phyloP scores from a whole-genome alignment of 1,139 yeast genomes.

The Suhomyces terraborum region DNA sequence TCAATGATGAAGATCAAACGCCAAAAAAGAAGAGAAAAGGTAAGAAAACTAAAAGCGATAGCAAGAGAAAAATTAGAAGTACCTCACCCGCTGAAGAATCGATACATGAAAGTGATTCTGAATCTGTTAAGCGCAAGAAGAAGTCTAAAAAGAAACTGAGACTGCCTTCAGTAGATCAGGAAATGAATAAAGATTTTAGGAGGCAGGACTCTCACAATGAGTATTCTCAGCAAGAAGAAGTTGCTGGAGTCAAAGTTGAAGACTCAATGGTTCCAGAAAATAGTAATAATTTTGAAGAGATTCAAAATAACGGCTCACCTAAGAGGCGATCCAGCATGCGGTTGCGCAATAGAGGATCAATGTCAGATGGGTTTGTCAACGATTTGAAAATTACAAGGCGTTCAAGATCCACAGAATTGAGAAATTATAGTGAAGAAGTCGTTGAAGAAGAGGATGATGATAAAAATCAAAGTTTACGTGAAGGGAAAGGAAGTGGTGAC shows the following conservation, averaged over 20 bases:
- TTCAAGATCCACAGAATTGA: no score
- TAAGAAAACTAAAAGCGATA: slow-evolving; percentile 1
- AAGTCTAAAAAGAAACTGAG: slow-evolving; percentile 1
- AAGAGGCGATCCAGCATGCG: no score
- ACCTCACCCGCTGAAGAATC: not conserved
- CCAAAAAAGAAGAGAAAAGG: slow-evolving; percentile 1
- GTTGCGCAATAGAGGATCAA: not conserved
- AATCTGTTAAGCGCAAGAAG: not conserved
- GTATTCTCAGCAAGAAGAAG: no score
- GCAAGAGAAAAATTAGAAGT: slow-evolving; percentile 5
- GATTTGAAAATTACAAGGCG: no score
- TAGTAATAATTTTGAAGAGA: no score
- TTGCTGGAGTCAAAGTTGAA: no score
- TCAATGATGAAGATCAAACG: not conserved
- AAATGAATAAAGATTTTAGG: no score
- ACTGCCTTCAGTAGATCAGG: not conserved
- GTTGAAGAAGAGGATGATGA: not conserved
- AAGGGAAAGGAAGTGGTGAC: not conserved
- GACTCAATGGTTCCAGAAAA: no score
- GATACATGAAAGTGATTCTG: not conserved
- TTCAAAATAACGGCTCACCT: no score
- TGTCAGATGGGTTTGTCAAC: not conserved
- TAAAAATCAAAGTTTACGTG: not conserved
- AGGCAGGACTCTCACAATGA: no score
- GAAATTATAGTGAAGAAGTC: not conserved